Evolutionary conservation across 805 yeast species (phyloP), one percentile per base, ranked within the genome.

Genomic region (Saturnispora sekii): DNA sequence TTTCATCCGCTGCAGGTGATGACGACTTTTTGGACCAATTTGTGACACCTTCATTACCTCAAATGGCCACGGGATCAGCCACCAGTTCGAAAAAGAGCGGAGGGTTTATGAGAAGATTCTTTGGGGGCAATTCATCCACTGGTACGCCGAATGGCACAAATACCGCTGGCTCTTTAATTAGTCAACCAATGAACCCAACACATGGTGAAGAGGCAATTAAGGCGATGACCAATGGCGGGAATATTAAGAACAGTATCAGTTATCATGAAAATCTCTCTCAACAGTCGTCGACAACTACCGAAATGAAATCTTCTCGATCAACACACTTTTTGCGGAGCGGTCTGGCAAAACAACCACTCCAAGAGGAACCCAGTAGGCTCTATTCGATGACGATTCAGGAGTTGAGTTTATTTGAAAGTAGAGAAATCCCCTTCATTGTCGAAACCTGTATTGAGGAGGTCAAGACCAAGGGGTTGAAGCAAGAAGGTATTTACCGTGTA

Each of bases 401-500:
- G 44, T 69, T 95, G 43, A 72, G 84, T 11, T 64, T 66, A 12
- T 69, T 63, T 52, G 98, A 90, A 57, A 70, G 73, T 12, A 67
- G 74, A 29, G 51, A 59, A 10, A 72, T 86, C 10, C 98, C 98
- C 10, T 63, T 76, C 51, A 74, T 93, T 28, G 73, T 93, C 10
- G 67, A 80, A 10, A 69, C 76, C 46, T 86, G 96, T 63, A 64
- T 88, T 5, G 67, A 69, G 18, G 93, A 82, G 53, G 87, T 93
- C 43, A 96, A 90, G 64, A 58, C 59, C 6, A 69, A 86, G 47
- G 96, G 95, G 4, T 62, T 89, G 52, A 77, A 73, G 34, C 66
- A 71, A 49, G 97, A 89, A 62, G 98, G 98, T 8, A 73, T 93
- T 32, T 93, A 93, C 65, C 71, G 98, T 52, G 81, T 89, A 52